Conservation (phyloP, 257 asterid genomes). For the Lycium ferocissimum region DNA sequence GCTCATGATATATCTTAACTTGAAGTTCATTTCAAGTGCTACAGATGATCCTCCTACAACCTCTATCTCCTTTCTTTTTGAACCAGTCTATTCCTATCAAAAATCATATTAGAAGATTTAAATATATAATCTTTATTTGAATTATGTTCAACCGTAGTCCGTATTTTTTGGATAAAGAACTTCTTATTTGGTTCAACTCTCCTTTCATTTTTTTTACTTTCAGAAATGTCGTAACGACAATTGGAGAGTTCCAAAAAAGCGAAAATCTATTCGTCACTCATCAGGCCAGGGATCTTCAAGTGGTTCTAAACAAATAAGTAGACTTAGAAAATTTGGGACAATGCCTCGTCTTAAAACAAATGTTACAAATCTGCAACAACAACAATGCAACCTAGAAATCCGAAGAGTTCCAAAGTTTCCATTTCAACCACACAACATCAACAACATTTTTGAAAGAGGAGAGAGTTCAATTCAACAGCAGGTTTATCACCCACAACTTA, state of each 20-base stretch:
- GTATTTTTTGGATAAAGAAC: not conserved
- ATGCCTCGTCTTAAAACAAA: slow-evolving; percentile 31
- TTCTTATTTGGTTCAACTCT: not conserved
- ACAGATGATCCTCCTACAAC: too few relatives aligned
- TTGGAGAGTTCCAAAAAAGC: slow-evolving; percentile 31
- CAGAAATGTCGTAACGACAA: slow-evolving; percentile 45
- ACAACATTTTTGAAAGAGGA: not conserved
- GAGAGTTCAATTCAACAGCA: not conserved
- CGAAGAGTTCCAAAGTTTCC: not conserved
- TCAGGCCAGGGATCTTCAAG: not conserved
- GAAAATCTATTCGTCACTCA: not conserved
- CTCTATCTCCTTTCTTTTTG: too few relatives aligned
- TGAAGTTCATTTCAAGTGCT: too few relatives aligned
- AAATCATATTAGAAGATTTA: too few relatives aligned
- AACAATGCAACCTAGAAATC: not conserved
- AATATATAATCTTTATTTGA: too few relatives aligned
- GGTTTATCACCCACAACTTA: not conserved
- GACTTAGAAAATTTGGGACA: slow-evolving; percentile 29
- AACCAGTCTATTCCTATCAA: too few relatives aligned
- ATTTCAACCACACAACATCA: not conserved
- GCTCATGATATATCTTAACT: too few relatives aligned
- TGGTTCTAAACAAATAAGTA: not conserved
- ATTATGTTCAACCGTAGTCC: too few relatives aligned
- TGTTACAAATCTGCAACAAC: not conserved
- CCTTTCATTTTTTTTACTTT: not conserved